Base-by-base conservation (phyloP, 176 grass and related monocot species). In the Avena insularis region DNA sequence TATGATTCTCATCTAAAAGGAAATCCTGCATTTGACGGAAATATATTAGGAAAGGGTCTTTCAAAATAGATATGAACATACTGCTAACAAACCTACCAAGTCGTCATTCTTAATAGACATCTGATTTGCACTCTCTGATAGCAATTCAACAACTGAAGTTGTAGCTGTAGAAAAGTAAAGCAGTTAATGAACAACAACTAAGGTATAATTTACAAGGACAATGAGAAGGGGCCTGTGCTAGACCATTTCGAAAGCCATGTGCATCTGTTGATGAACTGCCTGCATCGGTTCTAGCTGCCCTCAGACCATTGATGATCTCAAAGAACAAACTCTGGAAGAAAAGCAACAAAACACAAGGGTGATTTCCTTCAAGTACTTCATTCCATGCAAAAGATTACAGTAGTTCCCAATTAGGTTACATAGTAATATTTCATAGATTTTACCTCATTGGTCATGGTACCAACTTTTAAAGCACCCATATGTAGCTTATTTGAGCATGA, bases 261-360 rank as follows among this genome's bases (percentile, higher is more conserved):
- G 83, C 93, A 87, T 82, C 58, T 77, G 87, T 85, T 72, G 93
- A 94, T 77, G 93, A 95, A 86, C 86, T 86, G 62, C 92, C 83
- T 58, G 85, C 58, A 87, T 91, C 85, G n/a, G 76, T 88, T 79
- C 74, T 77, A 85, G 82, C 89, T 19, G 84, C 68, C 10, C 83
- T 84, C 56, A 94, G 72, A 69, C 92, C 89, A 76, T 84, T 90
- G 82, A 96, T 96, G 82, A 96, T 98, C 81, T 96, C 93, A 92
- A 90, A 94, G 29, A 98, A 85, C 60, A 98, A 92, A 81, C 65
- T 91, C 96, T 98, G 71, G 40, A 85, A 85, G 70, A 82, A 72
- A 35, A 72, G 11, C 58, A 78, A 31, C 25, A 10, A 43, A 57
- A 38, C 45, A 50, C 12, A 65, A 87, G 20, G 5, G 38, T 70